phyloP scores from a whole-genome alignment of 2,329 filamentous ascomycete genomes.

The Acarospora socialis region DNA sequence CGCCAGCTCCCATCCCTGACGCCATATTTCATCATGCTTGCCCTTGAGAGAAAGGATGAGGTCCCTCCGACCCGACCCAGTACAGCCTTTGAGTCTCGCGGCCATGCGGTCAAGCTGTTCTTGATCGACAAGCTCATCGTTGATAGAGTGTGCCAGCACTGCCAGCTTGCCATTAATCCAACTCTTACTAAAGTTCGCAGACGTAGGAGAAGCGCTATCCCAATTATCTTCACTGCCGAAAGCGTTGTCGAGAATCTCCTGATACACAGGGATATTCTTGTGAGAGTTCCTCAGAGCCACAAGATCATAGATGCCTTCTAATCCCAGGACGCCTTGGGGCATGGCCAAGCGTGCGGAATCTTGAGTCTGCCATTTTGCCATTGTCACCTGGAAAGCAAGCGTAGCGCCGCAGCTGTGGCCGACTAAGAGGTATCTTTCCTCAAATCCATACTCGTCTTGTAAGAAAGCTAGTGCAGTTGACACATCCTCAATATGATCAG shows the following conservation, averaged over 20 bases:
- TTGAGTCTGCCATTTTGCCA: no score
- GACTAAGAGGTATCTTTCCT: constrained; percentile 27
- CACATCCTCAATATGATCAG: constrained; percentile 32
- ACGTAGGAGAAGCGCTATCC: no score
- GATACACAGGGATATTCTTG: no score
- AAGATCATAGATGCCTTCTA: no score
- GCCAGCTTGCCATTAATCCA: constrained; percentile 24
- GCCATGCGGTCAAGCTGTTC: constrained; percentile 30
- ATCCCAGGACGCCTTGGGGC: no score
- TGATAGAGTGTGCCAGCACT: constrained; percentile 27
- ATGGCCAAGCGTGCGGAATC: no score
- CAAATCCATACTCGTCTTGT: constrained; percentile 26
- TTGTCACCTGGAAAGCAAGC: constrained; percentile 32
- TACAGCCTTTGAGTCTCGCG: constrained; percentile 36
- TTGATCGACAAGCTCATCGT: constrained; percentile 28
- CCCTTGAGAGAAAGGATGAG: constrained; percentile 21
- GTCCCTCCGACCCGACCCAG: constrained; percentile 30
- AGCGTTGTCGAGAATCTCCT: no score
- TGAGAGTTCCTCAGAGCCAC: no score
- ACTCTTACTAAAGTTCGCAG: constrained; percentile 20
- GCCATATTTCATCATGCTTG: constrained; percentile 29
- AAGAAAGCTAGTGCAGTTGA: constrained; percentile 26
- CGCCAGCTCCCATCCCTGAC: constrained; percentile 27
- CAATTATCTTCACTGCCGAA: no score
- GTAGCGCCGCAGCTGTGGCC: constrained; percentile 35